Conservation (phyloP, 2,329 filamentous ascomycete species). For the Cordyceps militaris region DNA sequence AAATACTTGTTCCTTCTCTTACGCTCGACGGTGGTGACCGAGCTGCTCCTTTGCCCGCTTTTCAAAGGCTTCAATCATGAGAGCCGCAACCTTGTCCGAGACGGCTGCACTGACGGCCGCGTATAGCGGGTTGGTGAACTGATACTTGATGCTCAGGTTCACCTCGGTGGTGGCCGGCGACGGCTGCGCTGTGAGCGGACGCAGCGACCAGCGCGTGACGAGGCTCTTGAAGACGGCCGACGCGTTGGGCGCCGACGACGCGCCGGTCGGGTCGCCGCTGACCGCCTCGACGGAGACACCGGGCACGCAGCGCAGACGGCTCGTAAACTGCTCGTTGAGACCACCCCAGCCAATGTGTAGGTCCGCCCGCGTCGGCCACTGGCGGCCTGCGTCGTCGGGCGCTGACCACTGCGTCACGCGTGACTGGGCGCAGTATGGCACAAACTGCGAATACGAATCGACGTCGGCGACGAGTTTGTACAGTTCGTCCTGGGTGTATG, state of each 20-base stretch:
- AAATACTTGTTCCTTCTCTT: not conserved
- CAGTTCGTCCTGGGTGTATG: constrained; percentile 62
- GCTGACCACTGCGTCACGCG: constrained; percentile 68
- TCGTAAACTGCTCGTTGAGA: constrained; percentile 77
- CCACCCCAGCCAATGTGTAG: constrained; percentile 80
- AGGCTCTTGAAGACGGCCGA: constrained; percentile 59
- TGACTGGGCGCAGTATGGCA: constrained; percentile 82
- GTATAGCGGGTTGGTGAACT: constrained; percentile 86
- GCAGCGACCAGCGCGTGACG: constrained; percentile 62
- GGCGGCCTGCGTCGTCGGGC: constrained; percentile 40
- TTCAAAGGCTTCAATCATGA: constrained; percentile 94
- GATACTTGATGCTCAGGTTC: constrained; percentile 67
- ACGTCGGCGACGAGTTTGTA: constrained; percentile 87
- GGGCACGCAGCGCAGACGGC: constrained; percentile 69
- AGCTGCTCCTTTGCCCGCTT: constrained; percentile 54
- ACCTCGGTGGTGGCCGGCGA: constrained; percentile 62
- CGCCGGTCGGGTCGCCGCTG: constrained; percentile 50
- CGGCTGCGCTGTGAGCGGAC: constrained; percentile 26
- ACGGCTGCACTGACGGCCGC: constrained; percentile 72
- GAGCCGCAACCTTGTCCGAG: constrained; percentile 73
- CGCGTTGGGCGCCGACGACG: constrained; percentile 29
- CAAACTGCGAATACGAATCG: constrained; percentile 73
- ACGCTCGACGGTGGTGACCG: not conserved
- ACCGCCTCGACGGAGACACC: constrained; percentile 69
- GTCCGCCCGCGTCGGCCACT: constrained; percentile 67